These are phyloP conservation scores for Aureobasidium pullulans DNA, from an alignment of 2,329 filamentous ascomycete genomes.

Conservation along the genomic window DNA sequence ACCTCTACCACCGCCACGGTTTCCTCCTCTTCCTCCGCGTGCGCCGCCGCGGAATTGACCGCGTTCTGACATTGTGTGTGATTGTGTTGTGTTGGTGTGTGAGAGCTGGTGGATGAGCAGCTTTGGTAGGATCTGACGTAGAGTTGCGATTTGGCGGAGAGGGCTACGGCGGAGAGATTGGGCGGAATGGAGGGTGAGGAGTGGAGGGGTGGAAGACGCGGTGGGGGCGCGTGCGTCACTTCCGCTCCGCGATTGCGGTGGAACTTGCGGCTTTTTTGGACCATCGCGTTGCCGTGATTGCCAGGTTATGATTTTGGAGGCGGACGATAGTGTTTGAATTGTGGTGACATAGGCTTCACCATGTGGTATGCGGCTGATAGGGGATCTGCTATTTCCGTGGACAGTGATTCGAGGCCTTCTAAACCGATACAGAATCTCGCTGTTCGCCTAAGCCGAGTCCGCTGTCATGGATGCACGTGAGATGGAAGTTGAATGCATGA, in stretches of 20 bases:
- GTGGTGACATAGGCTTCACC: too few species aligned
- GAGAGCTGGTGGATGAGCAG: neutral
- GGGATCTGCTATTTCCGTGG: too few species aligned
- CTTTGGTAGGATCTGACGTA: conserved; percentile 1
- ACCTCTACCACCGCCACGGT: conserved; percentile 31
- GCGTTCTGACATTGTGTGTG: conserved; percentile 46
- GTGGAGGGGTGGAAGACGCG: neutral
- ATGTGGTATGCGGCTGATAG: too few species aligned
- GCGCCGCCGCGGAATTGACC: conserved; percentile 43
- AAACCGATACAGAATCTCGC: too few species aligned
- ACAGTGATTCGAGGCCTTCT: too few species aligned
- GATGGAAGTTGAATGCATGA: too few species aligned
- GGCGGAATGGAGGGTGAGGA: neutral
- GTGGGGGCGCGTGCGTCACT: neutral
- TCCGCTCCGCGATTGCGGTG: neutral
- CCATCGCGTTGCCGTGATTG: neutral
- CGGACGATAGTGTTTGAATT: neutral
- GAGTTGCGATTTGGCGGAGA: neutral
- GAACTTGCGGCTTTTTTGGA: neutral
- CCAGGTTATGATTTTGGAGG: neutral
- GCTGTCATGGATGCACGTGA: too few species aligned
- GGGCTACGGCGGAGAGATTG: neutral
- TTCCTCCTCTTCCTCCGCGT: conserved; percentile 36
- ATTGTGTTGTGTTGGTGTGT: neutral
- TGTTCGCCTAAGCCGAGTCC: too few species aligned